A percentile compares a stretch with the other conserved stretches of the same genome.
phyloP scores from a whole-genome alignment of 345 rosid species.

The Eucalyptus pumila region DNA sequence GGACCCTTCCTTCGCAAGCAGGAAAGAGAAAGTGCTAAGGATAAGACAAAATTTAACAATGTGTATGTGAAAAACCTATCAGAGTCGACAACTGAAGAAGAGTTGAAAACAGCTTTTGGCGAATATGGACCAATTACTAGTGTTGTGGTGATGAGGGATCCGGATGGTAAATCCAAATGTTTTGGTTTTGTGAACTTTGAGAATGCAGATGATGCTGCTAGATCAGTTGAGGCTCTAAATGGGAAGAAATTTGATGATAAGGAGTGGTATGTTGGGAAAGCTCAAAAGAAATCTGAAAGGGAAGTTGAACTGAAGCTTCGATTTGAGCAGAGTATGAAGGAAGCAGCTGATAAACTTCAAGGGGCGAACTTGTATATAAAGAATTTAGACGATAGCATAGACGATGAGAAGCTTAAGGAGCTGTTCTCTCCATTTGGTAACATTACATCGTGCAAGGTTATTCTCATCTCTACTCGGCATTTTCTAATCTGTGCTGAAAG shows the following conservation, averaged over 20 bases:
- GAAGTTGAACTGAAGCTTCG: slow-evolving; percentile 51
- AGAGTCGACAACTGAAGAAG: slow-evolving; percentile 66
- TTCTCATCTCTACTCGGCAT: not conserved
- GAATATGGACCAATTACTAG: slow-evolving; percentile 82
- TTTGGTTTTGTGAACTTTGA: slow-evolving; percentile 97
- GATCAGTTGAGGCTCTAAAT: slow-evolving; percentile 77
- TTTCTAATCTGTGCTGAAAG: not conserved
- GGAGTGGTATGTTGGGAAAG: slow-evolving; percentile 93
- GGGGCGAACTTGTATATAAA: slow-evolving; percentile 82
- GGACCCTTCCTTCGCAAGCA: slow-evolving; percentile 93
- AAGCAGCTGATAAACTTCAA: slow-evolving; percentile 76
- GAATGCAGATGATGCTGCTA: slow-evolving; percentile 77
- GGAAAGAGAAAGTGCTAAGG: slow-evolving; percentile 56
- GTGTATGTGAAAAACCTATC: slow-evolving; percentile 85
- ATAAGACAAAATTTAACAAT: slow-evolving; percentile 56
- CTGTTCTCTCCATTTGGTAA: slow-evolving; percentile 66
- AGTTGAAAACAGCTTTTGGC: slow-evolving; percentile 51
- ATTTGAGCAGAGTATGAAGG: slow-evolving; percentile 77
- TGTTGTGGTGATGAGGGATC: slow-evolving; percentile 78
- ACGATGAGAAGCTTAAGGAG: slow-evolving; percentile 84
- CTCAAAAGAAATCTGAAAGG: slow-evolving; percentile 84
- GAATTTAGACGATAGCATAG: slow-evolving; percentile 71
- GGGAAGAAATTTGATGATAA: slow-evolving; percentile 70
- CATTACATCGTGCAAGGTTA: slow-evolving; percentile 87
- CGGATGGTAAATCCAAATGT: slow-evolving; percentile 71